Evolutionary conservation across 2,329 filamentous ascomycete species (phyloP).

Genomic region (Exophiala mesophila): DNA sequence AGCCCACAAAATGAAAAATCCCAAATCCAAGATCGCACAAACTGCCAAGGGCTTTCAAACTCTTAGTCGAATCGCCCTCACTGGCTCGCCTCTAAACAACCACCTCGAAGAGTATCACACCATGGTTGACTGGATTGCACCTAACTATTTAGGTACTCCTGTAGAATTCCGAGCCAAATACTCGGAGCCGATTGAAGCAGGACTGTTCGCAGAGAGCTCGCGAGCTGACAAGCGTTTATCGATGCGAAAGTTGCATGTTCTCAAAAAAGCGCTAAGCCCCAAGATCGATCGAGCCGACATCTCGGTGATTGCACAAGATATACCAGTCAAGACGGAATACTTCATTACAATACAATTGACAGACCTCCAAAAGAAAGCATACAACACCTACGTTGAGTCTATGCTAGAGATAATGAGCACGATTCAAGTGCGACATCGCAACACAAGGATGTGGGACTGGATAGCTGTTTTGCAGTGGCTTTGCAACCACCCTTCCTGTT

Average conservation of each 20-base stretch:
- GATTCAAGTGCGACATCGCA: conserved; percentile 26
- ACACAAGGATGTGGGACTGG: conserved; percentile 51
- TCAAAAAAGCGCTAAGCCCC: conserved; percentile 67
- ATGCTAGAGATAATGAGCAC: conserved; percentile 35
- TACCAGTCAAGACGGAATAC: conserved; percentile 77
- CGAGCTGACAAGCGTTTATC: conserved; percentile 52
- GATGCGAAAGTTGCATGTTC: conserved; percentile 61
- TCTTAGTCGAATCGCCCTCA: conserved; percentile 71
- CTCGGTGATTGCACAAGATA: conserved; percentile 57
- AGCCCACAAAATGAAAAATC: conserved; percentile 74
- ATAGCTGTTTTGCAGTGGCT: conserved; percentile 50
- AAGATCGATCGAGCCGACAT: conserved; percentile 76
- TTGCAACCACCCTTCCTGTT: conserved; percentile 55
- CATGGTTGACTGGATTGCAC: conserved; percentile 85
- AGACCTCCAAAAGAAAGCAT: conserved; percentile 58
- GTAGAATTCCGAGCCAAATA: conserved; percentile 67
- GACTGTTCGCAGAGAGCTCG: conserved; percentile 63
- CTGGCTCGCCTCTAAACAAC: conserved; percentile 81
- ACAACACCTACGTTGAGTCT: conserved; percentile 49
- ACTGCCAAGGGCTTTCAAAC: conserved; percentile 60
- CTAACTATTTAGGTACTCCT: conserved; percentile 66
- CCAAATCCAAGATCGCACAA: conserved; percentile 46
- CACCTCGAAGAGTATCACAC: conserved; percentile 76
- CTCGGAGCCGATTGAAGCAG: conserved; percentile 65
- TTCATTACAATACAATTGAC: conserved; percentile 70